Evolutionary conservation across 2,329 filamentous ascomycete species (phyloP).

Genomic region (Ceratocystiopsis minuta): DNA sequence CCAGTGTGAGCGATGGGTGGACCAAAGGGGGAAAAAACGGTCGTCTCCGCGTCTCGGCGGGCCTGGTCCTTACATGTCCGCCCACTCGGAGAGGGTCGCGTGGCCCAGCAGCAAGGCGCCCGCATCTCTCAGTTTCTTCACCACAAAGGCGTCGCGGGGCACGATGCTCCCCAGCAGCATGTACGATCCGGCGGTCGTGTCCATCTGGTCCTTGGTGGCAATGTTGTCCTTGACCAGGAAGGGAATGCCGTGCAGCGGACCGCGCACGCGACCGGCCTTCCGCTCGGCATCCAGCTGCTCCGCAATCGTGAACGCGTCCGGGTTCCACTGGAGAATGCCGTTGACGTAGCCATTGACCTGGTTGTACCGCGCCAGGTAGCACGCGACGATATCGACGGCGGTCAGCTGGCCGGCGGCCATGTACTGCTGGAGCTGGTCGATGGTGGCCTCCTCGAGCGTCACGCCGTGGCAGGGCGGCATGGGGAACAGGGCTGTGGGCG

Average conservation of each 20-base stretch:
- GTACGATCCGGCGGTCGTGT: conserved; percentile 43
- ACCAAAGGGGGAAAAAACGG: too few species aligned
- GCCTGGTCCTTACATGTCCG: conserved; percentile 8
- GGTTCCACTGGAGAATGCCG: conserved; percentile 20
- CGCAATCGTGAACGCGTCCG: conserved; percentile 22
- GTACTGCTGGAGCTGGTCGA: too few species aligned
- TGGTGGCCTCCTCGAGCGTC: too few species aligned
- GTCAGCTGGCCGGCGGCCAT: too few species aligned
- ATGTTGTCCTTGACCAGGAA: conserved; percentile 40
- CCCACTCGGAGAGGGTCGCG: conserved; percentile 9
- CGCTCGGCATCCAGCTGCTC: conserved; percentile 16
- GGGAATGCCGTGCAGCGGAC: conserved; percentile 6
- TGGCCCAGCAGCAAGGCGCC: conserved; percentile 7
- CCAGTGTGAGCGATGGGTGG: too few species aligned
- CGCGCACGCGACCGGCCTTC: too few species aligned
- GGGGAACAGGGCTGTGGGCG: too few species aligned
- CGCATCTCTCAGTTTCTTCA: conserved; percentile 3
- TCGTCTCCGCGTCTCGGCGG: too few species aligned
- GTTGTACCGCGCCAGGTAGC: too few species aligned
- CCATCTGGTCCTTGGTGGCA: conserved; percentile 32
- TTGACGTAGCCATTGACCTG: conserved; percentile 15
- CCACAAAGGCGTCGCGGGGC: conserved; percentile 10
- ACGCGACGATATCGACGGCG: too few species aligned
- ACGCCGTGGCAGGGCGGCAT: too few species aligned
- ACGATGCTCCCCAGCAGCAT: conserved; percentile 25